Conservation (phyloP, 371 early-diverging fungal species). For the Apophysomyces variabilis region DNA sequence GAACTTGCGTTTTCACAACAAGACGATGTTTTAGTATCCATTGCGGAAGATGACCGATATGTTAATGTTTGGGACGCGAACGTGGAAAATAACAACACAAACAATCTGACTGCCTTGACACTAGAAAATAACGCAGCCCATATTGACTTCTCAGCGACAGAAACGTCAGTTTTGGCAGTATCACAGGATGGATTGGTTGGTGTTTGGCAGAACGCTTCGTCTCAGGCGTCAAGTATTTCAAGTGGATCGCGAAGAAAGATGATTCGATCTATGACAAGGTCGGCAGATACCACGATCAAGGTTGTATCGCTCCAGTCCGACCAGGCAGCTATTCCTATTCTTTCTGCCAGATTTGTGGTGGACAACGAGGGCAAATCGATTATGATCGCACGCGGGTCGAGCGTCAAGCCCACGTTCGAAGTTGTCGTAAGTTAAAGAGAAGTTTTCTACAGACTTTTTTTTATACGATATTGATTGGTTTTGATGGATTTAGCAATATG, state of each 20-base stretch:
- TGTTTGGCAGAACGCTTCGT: constrained; percentile 70
- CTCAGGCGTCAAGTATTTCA: constrained; percentile 28
- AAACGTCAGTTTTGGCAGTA: constrained; percentile 68
- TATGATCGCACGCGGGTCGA: constrained; percentile 73
- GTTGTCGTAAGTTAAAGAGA: constrained; percentile 48
- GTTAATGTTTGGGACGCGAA: constrained; percentile 78
- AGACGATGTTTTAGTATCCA: constrained; percentile 65
- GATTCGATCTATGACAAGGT: constrained; percentile 64
- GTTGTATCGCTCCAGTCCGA: constrained; percentile 51
- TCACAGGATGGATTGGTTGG: constrained; percentile 74
- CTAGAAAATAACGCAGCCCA: constrained; percentile 64
- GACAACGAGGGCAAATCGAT: constrained; percentile 53
- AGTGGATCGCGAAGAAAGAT: constrained; percentile 48
- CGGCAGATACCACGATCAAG: constrained; percentile 62
- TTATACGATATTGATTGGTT: constrained; percentile 7
- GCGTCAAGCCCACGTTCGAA: constrained; percentile 77
- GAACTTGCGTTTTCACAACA: constrained; percentile 61
- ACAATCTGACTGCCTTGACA: constrained; percentile 61
- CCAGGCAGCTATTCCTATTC: constrained; percentile 55
- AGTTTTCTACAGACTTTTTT: neutral
- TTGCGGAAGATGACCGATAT: constrained; percentile 78
- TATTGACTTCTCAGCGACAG: constrained; percentile 55
- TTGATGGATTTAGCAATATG: constrained; percentile 20
- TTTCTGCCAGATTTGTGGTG: constrained; percentile 65
- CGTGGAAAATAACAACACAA: constrained; percentile 53